Evolutionary conservation across 306 rosid species (phyloP).

Genomic region (Morella rubra): DNA sequence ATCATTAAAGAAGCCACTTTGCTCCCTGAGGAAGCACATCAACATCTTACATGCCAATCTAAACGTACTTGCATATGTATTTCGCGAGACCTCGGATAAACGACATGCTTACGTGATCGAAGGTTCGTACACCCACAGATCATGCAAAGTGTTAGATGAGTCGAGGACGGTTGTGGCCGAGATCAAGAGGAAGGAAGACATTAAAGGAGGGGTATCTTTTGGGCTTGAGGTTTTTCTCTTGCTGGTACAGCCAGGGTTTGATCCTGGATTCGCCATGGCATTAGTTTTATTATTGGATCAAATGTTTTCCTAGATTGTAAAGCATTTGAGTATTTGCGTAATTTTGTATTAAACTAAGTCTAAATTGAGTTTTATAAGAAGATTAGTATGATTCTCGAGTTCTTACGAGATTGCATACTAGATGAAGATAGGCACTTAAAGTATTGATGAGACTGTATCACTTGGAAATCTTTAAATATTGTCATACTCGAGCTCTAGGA

Average conservation of each 20-base stretch:
- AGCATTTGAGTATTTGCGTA: too few relatives aligned
- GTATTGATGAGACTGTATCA: too few relatives aligned
- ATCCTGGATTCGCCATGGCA: conserved; percentile 77
- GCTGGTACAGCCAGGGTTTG: conserved; percentile 60
- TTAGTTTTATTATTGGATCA: conserved; percentile 70
- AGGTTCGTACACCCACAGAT: conserved; percentile 62
- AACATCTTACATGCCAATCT: conserved; percentile 41
- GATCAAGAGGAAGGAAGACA: conserved; percentile 65
- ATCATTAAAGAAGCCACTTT: conserved; percentile 45
- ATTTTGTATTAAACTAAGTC: too few relatives aligned
- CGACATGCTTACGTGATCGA: conserved; percentile 43
- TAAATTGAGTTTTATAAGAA: too few relatives aligned
- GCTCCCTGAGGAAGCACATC: conserved; percentile 52
- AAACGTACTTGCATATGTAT: conserved; percentile 47
- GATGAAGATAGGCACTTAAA: too few relatives aligned
- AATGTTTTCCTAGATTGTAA: conserved; percentile 47
- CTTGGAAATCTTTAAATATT: too few relatives aligned
- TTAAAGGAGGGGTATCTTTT: conserved; percentile 52
- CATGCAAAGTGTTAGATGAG: conserved; percentile 67
- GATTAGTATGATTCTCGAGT: too few relatives aligned
- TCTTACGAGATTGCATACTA: too few relatives aligned
- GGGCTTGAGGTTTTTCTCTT: conserved; percentile 73
- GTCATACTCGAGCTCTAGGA: too few relatives aligned
- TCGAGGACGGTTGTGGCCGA: conserved; percentile 60
- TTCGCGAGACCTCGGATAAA: conserved; percentile 32